Base-by-base conservation (phyloP, 2,329 filamentous ascomycete genomes). In the Cyphellophora europaea region DNA sequence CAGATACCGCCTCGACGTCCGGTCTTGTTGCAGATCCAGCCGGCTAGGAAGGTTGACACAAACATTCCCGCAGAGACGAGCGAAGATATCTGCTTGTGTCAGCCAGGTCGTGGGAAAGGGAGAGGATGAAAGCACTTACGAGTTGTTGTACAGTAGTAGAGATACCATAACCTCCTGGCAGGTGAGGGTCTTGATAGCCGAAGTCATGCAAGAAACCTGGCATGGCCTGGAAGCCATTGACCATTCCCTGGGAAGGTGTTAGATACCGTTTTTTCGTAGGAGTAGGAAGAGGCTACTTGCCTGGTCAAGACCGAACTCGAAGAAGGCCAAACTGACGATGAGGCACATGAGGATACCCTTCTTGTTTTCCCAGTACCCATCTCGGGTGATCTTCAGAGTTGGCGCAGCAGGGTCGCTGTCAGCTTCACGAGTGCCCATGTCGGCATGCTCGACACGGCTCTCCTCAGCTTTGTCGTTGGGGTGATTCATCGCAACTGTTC, bases 1-100 rank as follows among this genome's bases (percentile, higher is more conserved):
- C 59, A 65, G 8, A 72, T 53, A 34, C 62, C 62, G 0, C 47
- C 21, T 34, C 60, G 62, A 3, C 67, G 60, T 10, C 66, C 66
- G 18, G 70, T 44, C 12, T 35, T 21, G 25, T 30, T 16, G 4
- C 11, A 17, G 13, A 38, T 15, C 6, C 10, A 13, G 13, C 36
- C 36, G 13, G 32, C 17, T 13, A 21, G 13, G 25, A 52, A 58
- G 29, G 49, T 53, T 1, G 59, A 61, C 19, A 57, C 48, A 37
- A 65, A 62, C 10, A 59, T 59, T 12, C 61, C 61, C 5, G 64
- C 48, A 1, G 57, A 61, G 60, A 65, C 63, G 17, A 65, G 50
- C 12, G 59, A 63, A 5, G 56, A 59, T 33, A 65, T 63, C n/a
- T n/a, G n/a, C n/a, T n/a, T n/a, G n/a, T n/a, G n/a, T n/a, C n/a